phyloP scores from a whole-genome alignment of 2,329 filamentous ascomycete species.

The Sporothrix phasma region DNA sequence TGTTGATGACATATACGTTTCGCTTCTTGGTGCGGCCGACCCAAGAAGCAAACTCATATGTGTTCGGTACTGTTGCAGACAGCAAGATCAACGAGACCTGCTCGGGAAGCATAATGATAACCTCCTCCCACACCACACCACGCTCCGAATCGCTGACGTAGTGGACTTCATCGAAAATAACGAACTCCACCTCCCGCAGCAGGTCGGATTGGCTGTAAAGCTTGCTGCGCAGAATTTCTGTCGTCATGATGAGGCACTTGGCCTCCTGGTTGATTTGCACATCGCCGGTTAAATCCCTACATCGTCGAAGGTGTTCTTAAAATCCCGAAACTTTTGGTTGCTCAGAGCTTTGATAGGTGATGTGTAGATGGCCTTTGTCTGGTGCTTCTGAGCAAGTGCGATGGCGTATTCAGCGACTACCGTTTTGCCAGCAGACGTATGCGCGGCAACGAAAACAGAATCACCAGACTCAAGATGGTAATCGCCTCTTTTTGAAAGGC shows the following conservation, averaged over 20 bases:
- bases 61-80: slow-evolving; percentile 95
- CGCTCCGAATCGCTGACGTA: slow-evolving; percentile 95
- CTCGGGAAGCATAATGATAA: slow-evolving; percentile 98
- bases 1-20: slow-evolving; percentile 98
- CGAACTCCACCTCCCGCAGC: slow-evolving; percentile 94
- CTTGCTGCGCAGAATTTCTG: slow-evolving; percentile 96
- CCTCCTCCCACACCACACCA: slow-evolving; percentile 98
- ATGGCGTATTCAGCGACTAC: slow-evolving; percentile 98
- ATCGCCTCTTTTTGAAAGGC: slow-evolving; percentile 98
- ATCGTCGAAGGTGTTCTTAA: slow-evolving; percentile 81
- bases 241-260: slow-evolving; percentile 98
- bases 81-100: slow-evolving; percentile 92
- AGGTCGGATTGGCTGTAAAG: slow-evolving; percentile 91
- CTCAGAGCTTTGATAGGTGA: slow-evolving; percentile 97
- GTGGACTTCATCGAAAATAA: slow-evolving; percentile 98
- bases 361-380: slow-evolving; percentile 99
- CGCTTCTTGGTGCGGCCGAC: slow-evolving; percentile 97
- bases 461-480: slow-evolving; percentile 96
- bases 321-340: slow-evolving; percentile 98
- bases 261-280: slow-evolving; percentile 97
- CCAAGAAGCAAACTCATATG: slow-evolving; percentile 96
- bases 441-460: slow-evolving; percentile 94
- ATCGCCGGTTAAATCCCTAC: slow-evolving; percentile 95
- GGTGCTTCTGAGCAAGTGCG: slow-evolving; percentile 89
- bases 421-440: slow-evolving; percentile 96